These are phyloP conservation scores for Penicillium verrucosum DNA, from an alignment of 2,329 filamentous ascomycete species.

Conservation along the genomic window DNA sequence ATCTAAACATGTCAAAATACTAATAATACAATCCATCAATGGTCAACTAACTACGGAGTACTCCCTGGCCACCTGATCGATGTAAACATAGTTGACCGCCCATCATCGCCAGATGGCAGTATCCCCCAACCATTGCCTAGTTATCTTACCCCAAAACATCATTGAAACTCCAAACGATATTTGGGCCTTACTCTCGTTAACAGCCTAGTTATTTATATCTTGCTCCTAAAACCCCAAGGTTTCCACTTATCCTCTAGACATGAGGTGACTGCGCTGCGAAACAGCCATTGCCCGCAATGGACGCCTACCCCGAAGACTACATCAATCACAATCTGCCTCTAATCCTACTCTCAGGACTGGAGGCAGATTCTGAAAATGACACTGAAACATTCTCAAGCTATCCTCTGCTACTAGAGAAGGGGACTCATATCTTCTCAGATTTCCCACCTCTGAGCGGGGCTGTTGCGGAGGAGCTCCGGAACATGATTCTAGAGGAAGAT, in stretches of 20 bases:
- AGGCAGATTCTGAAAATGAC: slow-evolving; percentile 37
- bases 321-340: slow-evolving; percentile 84
- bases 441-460: slow-evolving; percentile 63
- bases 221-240: neutral
- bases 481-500: slow-evolving; percentile 65
- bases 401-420: slow-evolving; percentile 54
- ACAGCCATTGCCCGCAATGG: slow-evolving; percentile 40
- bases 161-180: neutral
- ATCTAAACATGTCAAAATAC: neutral
- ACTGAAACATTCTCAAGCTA: slow-evolving; percentile 38
- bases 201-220: neutral
- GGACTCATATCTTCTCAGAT: slow-evolving; percentile 66
- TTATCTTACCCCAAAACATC: slow-evolving; percentile 2
- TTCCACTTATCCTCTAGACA: slow-evolving; percentile 19
- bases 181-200: neutral
- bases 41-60: neutral
- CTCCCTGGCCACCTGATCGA: neutral
- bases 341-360: slow-evolving; percentile 75
- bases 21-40: too few relatives aligned
- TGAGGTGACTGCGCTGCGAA: slow-evolving; percentile 33
- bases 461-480: slow-evolving; percentile 62
- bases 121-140: neutral
- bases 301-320: slow-evolving; percentile 60
- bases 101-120: neutral
- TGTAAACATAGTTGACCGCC: slow-evolving; percentile 8